These are phyloP conservation scores for Suillus discolor DNA, from an alignment of 768 basidiomycete species.

Conservation along the genomic window DNA sequence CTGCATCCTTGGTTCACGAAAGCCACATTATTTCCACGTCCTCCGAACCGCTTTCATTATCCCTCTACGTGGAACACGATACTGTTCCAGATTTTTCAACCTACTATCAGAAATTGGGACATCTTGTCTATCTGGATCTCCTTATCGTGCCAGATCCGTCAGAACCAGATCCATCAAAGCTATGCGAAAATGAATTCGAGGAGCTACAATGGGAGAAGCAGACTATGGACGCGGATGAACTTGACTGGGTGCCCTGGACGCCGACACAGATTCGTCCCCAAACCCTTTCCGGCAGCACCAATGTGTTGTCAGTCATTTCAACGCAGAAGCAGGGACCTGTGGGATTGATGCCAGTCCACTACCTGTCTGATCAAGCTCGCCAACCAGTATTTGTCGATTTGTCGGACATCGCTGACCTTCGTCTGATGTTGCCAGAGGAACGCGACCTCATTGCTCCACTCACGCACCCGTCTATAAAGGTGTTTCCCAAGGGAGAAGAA, in stretches of 20 bases:
- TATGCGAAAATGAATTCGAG: constrained; percentile 17
- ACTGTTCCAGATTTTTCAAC: neutral
- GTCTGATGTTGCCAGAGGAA: constrained; percentile 11
- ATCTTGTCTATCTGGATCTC: neutral
- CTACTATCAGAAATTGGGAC: constrained; percentile 3
- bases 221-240: constrained; percentile 3
- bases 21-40: neutral
- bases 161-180: no score
- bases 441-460: constrained; percentile 14
- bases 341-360: constrained; percentile 15
- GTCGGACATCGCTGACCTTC: constrained; percentile 5
- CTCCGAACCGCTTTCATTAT: constrained; percentile 6
- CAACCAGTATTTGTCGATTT: constrained; percentile 21
- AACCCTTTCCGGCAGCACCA: neutral
- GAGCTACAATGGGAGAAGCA: no score
- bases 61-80: neutral
- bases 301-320: constrained; percentile 11
- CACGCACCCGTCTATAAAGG: constrained; percentile 11
- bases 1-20: neutral
- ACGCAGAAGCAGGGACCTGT: neutral
- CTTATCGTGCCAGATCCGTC: neutral
- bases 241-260: constrained; percentile 15
- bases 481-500: constrained; percentile 22
- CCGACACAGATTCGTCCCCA: neutral
- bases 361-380: constrained; percentile 22